These are phyloP conservation scores for Cadophora malorum DNA, from an alignment of 2,329 filamentous ascomycete genomes.

Conservation along the genomic window DNA sequence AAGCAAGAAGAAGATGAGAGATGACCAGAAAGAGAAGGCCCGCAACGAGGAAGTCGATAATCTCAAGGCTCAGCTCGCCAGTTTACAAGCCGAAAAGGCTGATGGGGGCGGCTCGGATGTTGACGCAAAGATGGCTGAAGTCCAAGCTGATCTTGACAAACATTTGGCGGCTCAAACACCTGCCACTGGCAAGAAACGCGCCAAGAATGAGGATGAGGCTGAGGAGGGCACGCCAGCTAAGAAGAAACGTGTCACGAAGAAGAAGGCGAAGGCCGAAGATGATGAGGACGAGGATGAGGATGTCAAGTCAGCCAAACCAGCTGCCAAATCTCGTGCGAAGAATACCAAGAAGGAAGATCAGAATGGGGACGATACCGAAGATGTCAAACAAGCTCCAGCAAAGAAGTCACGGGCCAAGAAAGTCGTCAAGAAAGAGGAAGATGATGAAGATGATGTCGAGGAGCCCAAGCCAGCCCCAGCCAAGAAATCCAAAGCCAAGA, in stretches of 20 bases:
- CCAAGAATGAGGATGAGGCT: slow-evolving; percentile 23
- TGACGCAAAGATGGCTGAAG: slow-evolving; percentile 18
- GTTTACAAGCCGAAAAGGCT: slow-evolving; percentile 26
- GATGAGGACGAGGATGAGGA: slow-evolving; percentile 32
- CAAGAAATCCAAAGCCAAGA: slow-evolving; percentile 44
- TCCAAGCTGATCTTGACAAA: slow-evolving; percentile 21
- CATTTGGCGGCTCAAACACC: slow-evolving; percentile 19
- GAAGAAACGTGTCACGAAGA: slow-evolving; percentile 49
- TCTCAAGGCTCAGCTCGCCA: slow-evolving; percentile 28
- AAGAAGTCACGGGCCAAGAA: slow-evolving; percentile 46
- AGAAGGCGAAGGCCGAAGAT: slow-evolving; percentile 33
- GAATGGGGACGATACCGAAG: slow-evolving; percentile 17
- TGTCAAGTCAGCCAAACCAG: slow-evolving; percentile 22
- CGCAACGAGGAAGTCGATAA: slow-evolving; percentile 27
- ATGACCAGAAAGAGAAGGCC: slow-evolving; percentile 28
- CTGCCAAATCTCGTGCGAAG: slow-evolving; percentile 38
- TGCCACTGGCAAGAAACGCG: slow-evolving; percentile 34
- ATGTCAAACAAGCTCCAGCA: neutral
- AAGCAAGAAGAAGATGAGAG: slow-evolving; percentile 36
- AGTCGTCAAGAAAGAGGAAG: slow-evolving; percentile 38
- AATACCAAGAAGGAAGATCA: slow-evolving; percentile 40
- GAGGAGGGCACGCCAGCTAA: slow-evolving; percentile 43
- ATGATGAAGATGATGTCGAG: slow-evolving; percentile 35
- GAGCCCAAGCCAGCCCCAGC: slow-evolving; percentile 39
- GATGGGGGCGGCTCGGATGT: slow-evolving; percentile 16